phyloP scores from a whole-genome alignment of 176 grass and related monocot species.

The Bolboschoenus planiculmis region DNA sequence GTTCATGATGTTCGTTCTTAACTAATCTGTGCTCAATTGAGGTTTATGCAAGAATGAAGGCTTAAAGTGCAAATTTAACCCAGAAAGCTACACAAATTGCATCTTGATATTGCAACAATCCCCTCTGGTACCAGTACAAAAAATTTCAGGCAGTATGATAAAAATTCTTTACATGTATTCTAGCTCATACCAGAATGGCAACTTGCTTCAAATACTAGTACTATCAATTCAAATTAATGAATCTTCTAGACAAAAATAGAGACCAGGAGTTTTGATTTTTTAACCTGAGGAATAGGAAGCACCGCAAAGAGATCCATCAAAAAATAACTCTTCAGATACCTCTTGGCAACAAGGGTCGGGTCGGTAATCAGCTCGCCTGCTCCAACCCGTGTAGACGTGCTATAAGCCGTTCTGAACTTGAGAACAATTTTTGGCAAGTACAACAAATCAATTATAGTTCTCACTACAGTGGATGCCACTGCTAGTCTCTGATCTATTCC shows the following conservation, averaged over 20 bases:
- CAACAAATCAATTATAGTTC: slow-evolving; percentile 68
- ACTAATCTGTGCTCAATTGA: background rate
- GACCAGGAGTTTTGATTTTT: background rate
- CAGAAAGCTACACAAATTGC: background rate
- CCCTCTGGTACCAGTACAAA: background rate
- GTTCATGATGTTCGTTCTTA: background rate
- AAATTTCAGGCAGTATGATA: background rate
- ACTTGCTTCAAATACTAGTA: background rate
- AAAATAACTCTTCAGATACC: slow-evolving; percentile 71
- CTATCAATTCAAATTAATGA: background rate
- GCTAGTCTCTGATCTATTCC: slow-evolving; percentile 60
- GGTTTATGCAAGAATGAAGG: background rate
- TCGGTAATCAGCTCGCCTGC: slow-evolving; percentile 83
- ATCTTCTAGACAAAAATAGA: background rate
- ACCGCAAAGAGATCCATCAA: slow-evolving; percentile 62
- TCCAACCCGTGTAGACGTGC: slow-evolving; percentile 71
- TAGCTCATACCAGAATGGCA: background rate
- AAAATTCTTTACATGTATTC: background rate
- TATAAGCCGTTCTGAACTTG: slow-evolving; percentile 81
- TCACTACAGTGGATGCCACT: slow-evolving; percentile 52
- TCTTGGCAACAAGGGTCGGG: slow-evolving; percentile 49
- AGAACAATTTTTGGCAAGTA: slow-evolving; percentile 61
- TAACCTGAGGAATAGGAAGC: slow-evolving; percentile 87
- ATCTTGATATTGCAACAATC: background rate
- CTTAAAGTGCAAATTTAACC: background rate